Evolutionary conservation across 116 monocot species (phyloP).

Genomic region (Phalaenopsis hybrid): DNA sequence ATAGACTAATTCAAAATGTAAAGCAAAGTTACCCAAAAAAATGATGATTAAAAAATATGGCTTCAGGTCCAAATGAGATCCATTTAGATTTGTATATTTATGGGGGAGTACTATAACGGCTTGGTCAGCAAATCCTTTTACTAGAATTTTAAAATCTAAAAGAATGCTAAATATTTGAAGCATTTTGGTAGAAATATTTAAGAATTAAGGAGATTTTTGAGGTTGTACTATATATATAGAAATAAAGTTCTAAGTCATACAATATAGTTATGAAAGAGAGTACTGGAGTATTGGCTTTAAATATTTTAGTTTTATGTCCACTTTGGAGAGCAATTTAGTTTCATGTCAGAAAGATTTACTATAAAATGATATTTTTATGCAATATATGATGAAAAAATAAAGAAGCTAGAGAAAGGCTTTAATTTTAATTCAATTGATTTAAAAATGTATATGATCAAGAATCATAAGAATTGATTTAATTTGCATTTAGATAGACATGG

Average conservation of each 20-base stretch:
- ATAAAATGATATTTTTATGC: not conserved
- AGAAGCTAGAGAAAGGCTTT: not conserved
- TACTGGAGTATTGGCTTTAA: not conserved
- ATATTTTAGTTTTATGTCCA: not conserved
- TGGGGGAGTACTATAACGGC: too few relatives aligned
- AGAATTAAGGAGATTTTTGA: not conserved
- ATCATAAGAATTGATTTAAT: too few relatives aligned
- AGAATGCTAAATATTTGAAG: not conserved
- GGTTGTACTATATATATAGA: not conserved
- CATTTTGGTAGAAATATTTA: not conserved
- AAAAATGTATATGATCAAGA: too few relatives aligned
- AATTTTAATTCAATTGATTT: not conserved
- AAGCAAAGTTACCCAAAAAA: not conserved
- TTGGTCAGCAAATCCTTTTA: too few relatives aligned
- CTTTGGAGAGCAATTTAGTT: not conserved
- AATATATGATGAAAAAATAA: not conserved
- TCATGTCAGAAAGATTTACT: not conserved
- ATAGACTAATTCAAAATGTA: not conserved
- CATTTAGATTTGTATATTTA: too few relatives aligned
- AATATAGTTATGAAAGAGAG: not conserved
- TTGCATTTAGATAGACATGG: too few relatives aligned
- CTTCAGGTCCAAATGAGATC: not conserved
- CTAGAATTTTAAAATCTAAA: not conserved
- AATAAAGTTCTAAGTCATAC: not conserved
- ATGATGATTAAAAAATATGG: not conserved